Base-by-base conservation (phyloP, 2,329 filamentous ascomycete species). In the Aotearoamyces nothofagi region DNA sequence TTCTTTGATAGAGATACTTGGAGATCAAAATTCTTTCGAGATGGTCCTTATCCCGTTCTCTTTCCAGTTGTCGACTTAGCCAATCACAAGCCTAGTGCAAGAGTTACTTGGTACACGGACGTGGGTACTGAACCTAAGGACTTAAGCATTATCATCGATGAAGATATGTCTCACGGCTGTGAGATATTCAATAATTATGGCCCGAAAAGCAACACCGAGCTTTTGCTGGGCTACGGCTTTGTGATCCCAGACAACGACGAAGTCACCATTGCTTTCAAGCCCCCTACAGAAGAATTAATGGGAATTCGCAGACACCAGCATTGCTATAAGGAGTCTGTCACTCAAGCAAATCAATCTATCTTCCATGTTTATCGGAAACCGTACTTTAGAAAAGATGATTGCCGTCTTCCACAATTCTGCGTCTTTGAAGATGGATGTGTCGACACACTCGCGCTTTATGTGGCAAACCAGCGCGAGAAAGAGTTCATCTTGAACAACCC, bases 171-270 rank as follows among this genome's bases (percentile, higher is more conserved):
- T n/a, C n/a, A n/a, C n/a, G 69, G 71, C 0, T 49, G 69, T 22
- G 55, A 62, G 37, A 47, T 62, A 15, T 70, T 60, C 40, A 78
- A 79, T 55, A 80, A 80, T 47, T 82, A 82, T 43, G 76, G 76
- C 20, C 58, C 58, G 11, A 78, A 78, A 50, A 78, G 74, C 9
- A 82, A 82, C 42, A 73, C 72, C 32, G 73, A 78, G 52, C 54
- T 75, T 16, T 56, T 75, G 2, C 52, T 75, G 2, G 68, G 64
- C 1, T 75, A 75, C 40, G 67, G 68, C 5, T 75, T 75, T 41
- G 54, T 64, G 37, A 41, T 73, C 0, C 57, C 61, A 1, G 54
- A 59, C 29, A 57, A 56, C 0, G 49, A 51, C 9, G 30, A 32
- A 15, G 26, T 32, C 7, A 19, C 26, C 10, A 15, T 32, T 5